These are phyloP conservation scores for Chlorella sp. DNA, from an alignment of 139 green algal species.

Conservation along the genomic window DNA sequence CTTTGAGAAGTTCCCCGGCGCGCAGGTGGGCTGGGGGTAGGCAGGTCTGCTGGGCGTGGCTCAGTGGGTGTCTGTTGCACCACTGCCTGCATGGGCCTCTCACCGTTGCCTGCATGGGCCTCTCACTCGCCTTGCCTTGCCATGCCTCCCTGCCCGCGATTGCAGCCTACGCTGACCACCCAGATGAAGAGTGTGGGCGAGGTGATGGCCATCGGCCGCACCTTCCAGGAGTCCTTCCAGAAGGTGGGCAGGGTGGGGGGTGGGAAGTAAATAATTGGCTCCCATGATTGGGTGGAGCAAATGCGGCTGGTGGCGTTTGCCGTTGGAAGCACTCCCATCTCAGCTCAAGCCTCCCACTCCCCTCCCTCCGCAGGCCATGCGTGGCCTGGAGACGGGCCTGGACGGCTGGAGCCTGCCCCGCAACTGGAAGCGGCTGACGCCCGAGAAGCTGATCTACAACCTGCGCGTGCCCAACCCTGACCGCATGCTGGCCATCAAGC, in stretches of 20 bases:
- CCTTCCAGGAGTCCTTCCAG: slow-evolving; percentile 97
- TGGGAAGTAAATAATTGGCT: too few species aligned
- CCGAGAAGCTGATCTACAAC: slow-evolving; percentile 86
- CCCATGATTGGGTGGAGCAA: too few species aligned
- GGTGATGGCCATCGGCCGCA: slow-evolving; percentile 98
- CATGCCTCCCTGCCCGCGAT: neutral
- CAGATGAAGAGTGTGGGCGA: slow-evolving; percentile 97
- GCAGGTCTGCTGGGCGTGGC: too few species aligned
- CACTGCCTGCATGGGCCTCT: too few species aligned
- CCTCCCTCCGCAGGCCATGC: slow-evolving; percentile 66
- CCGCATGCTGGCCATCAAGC: slow-evolving; percentile 85
- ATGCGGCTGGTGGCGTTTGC: too few species aligned
- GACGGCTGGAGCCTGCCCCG: slow-evolving; percentile 88
- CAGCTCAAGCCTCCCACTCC: neutral
- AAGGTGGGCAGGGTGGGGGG: slow-evolving; percentile 63
- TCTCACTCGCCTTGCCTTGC: neutral
- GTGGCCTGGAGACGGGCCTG: slow-evolving; percentile 92
- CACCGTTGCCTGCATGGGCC: too few species aligned
- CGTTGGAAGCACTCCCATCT: too few species aligned
- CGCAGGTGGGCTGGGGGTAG: too few species aligned
- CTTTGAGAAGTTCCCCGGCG: slow-evolving; percentile 99
- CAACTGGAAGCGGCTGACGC: slow-evolving; percentile 80
- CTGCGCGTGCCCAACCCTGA: slow-evolving; percentile 94
- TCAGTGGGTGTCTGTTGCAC: too few species aligned
- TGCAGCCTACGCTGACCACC: slow-evolving; percentile 89